Conservation (phyloP, 257 asterid genomes). For the Solanum chmielewskii region DNA sequence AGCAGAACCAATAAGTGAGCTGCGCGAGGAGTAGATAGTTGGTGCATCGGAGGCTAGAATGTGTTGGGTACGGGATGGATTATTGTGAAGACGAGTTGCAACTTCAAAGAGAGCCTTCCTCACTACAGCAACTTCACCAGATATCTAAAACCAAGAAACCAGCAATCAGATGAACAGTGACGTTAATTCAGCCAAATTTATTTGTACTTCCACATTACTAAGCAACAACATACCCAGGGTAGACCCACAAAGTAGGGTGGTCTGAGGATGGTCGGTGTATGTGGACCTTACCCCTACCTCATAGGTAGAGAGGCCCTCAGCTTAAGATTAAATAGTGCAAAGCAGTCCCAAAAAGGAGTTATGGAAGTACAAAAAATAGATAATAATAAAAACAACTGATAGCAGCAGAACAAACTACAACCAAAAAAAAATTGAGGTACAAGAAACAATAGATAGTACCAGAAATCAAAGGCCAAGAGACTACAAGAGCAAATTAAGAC, state of each 20-base stretch:
- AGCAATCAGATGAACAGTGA: not conserved
- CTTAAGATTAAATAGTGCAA: not conserved
- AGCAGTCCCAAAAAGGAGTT: not conserved
- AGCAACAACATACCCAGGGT: not conserved
- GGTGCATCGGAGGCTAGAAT: slow-evolving; percentile 4
- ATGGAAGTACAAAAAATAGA: not conserved
- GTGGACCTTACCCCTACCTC: not conserved
- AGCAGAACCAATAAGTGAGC: slow-evolving; percentile 1
- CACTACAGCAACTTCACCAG: slow-evolving; percentile 9
- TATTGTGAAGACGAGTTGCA: slow-evolving; percentile 14
- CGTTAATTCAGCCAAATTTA: not conserved
- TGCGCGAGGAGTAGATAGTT: slow-evolving; percentile 4
- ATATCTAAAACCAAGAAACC: slow-evolving; percentile 2
- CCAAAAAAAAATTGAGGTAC: not conserved
- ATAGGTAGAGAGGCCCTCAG: not conserved
- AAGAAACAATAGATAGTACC: not conserved
- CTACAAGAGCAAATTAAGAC: not conserved
- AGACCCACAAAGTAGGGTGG: not conserved
- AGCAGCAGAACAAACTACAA: not conserved
- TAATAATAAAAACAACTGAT: not conserved
- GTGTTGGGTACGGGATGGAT: slow-evolving; percentile 18
- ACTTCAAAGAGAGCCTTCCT: slow-evolving; percentile 14
- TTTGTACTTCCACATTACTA: not conserved
- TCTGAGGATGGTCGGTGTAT: not conserved
- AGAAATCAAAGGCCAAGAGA: not conserved